A percentile compares a stretch with the other conserved stretches of the same genome.
These are phyloP conservation scores for Leptodermis oblonga DNA, from an alignment of 257 asterid species.

Conservation along the genomic window DNA sequence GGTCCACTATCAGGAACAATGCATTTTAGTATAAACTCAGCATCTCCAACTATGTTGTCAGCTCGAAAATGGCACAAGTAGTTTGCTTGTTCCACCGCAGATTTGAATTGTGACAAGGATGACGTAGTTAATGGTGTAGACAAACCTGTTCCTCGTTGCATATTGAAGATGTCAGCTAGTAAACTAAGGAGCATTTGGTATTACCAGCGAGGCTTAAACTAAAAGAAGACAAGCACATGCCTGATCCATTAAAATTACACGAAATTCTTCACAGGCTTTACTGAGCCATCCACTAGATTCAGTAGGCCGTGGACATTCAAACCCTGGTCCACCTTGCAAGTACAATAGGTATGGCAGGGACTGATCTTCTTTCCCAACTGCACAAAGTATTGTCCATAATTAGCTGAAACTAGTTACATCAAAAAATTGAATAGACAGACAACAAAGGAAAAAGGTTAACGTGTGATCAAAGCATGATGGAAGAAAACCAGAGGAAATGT, in stretches of 20 bases:
- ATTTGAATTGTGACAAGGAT: constrained; percentile 72
- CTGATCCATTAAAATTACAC: constrained; percentile 93
- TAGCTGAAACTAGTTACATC: neutral
- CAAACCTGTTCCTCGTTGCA: constrained; percentile 96
- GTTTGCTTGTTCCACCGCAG: constrained; percentile 57
- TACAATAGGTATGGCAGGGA: constrained; percentile 69
- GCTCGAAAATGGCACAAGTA: constrained; percentile 86
- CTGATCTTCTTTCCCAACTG: constrained; percentile 92
- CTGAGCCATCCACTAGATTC: constrained; percentile 94
- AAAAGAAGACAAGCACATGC: constrained; percentile 35
- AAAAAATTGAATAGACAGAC: too few relatives aligned
- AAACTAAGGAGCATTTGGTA: neutral
- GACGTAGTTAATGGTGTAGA: constrained; percentile 81
- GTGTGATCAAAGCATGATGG: neutral
- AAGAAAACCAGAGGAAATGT: neutral
- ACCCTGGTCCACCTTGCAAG: constrained; percentile 98
- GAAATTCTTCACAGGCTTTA: constrained; percentile 86
- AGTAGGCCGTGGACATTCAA: constrained; percentile 74
- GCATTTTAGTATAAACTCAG: constrained; percentile 74
- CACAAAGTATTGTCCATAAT: constrained; percentile 20
- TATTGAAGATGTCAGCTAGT: constrained; percentile 31
- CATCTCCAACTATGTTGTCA: constrained; percentile 82
- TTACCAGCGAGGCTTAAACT: neutral
- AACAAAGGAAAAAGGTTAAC: too few relatives aligned
- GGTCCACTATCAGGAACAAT: constrained; percentile 73